A percentile compares a stretch with the other conserved stretches of the same genome.
phyloP scores from a whole-genome alignment of 768 basidiomycete genomes.

The Russula griseocarnosa region DNA sequence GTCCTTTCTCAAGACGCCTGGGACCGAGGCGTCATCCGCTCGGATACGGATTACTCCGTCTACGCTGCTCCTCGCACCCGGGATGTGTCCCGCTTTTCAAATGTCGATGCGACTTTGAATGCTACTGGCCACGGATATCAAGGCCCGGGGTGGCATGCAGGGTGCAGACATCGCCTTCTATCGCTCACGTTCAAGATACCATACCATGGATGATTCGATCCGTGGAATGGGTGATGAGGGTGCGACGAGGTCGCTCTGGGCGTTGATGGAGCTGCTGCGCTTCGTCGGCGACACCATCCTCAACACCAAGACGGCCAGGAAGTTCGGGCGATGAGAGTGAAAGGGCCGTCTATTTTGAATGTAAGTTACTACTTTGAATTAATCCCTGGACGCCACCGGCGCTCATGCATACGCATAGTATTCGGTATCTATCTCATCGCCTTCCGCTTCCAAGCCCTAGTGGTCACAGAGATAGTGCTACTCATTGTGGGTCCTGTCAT shows the following conservation, averaged over 20 bases:
- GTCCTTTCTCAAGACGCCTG: constrained; percentile 69
- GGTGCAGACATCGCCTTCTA: constrained; percentile 82
- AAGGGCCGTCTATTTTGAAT: constrained; percentile 63
- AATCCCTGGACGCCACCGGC: neutral
- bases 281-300: constrained; percentile 55
- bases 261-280: constrained; percentile 67
- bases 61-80: constrained; percentile 40
- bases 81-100: neutral
- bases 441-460: constrained; percentile 49
- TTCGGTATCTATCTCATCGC: constrained; percentile 53
- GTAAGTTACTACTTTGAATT: constrained; percentile 40
- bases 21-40: constrained; percentile 57
- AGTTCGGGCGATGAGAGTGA: constrained; percentile 29
- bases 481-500: constrained; percentile 62
- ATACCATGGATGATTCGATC: constrained; percentile 69
- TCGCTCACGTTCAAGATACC: constrained; percentile 66
- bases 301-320: constrained; percentile 35
- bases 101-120: neutral
- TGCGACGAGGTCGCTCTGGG: constrained; percentile 59
- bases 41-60: constrained; percentile 69
- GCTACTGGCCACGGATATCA: constrained; percentile 8
- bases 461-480: constrained; percentile 54
- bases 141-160: constrained; percentile 43
- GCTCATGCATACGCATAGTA: constrained; percentile 41
- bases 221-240: constrained; percentile 49